These are phyloP conservation scores for Scutellaria barbata DNA, from an alignment of 257 asterid genomes.

Conservation along the genomic window DNA sequence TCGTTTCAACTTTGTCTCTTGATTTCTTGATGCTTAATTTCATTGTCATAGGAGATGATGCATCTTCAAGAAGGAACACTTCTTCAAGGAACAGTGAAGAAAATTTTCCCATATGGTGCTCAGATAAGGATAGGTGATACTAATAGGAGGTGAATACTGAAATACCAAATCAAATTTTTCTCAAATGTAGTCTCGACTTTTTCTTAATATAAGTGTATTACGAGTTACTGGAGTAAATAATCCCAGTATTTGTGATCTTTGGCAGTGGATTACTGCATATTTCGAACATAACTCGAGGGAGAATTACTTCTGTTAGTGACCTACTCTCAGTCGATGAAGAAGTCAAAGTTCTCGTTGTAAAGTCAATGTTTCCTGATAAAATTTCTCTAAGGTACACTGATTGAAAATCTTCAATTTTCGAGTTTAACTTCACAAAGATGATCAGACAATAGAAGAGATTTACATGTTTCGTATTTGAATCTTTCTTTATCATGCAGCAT, in stretches of 20 bases:
- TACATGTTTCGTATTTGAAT: neutral
- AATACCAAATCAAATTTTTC: slow-evolving; percentile 2
- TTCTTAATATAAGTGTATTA: neutral
- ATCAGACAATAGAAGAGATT: too few species aligned
- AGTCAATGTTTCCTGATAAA: slow-evolving; percentile 76
- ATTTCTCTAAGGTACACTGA: slow-evolving; percentile 78
- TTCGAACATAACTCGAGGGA: slow-evolving; percentile 65
- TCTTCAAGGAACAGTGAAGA: slow-evolving; percentile 85
- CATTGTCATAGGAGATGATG: slow-evolving; percentile 67
- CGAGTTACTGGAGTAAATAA: slow-evolving; percentile 19
- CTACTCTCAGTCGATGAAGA: slow-evolving; percentile 70
- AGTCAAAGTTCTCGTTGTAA: slow-evolving; percentile 84
- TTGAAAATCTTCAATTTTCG: slow-evolving; percentile 5
- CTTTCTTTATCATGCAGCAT: slow-evolving; percentile 58
- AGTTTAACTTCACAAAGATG: too few species aligned
- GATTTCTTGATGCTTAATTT: too few species aligned
- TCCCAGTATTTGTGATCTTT: slow-evolving; percentile 23
- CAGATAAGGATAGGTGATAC: slow-evolving; percentile 88
- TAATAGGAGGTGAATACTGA: slow-evolving; percentile 73
- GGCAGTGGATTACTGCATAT: slow-evolving; percentile 91
- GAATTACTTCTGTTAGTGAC: slow-evolving; percentile 64
- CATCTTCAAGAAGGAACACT: slow-evolving; percentile 86
- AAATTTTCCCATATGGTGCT: slow-evolving; percentile 83
- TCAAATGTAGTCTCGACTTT: neutral
- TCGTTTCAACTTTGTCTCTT: slow-evolving; percentile 27